Base-by-base conservation (phyloP, 495 filamentous ascomycete genomes). In the Aspergillus olivimuriae region DNA sequence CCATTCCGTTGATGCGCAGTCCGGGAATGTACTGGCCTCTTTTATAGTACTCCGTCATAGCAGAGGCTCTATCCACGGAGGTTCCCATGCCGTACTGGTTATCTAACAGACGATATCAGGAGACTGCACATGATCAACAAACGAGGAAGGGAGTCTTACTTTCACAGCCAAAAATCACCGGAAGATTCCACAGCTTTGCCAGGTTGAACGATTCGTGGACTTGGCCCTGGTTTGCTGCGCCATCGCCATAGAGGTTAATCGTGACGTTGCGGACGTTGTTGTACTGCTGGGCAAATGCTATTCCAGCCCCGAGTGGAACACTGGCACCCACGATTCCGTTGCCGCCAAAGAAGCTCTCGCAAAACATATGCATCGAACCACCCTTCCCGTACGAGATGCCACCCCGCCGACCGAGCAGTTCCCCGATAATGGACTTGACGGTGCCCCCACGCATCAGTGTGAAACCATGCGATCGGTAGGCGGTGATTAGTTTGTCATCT, bases 51-150 rank as follows among this genome's bases (percentile, higher is more conserved):
- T 95, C 89, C 47, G 89, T 92, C 47, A 91, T 66, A 42, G 89
- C 89, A 36, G 87, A 83, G 39, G 89, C 80, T 50, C 89, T 84
- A 53, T 83, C 82, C 42, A 87, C 89, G 20, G 89, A 84, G 15
- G 90, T 95, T 58, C 90, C 90, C 90, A 95, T 95, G 56, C 89
- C 90, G 63, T 95, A 95, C 67, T 94, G 94, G 78, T 95, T 95
- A 72, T 95, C 88, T 95, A 35, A 10, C n/a, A 28, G 24, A 28
- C 24, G 24, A 28, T 28, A 28, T 11, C 24, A n/a, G n/a, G n/a
- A n/a, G n/a, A n/a, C n/a, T n/a, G n/a, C n/a, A n/a, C n/a, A n/a
- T n/a, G n/a, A n/a, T n/a, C n/a, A n/a, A n/a, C n/a, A n/a, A n/a
- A n/a, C n/a, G n/a, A n/a, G n/a, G n/a, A n/a, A n/a, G n/a, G n/a